Evolutionary conservation across 441 rosid genomes (phyloP).

Genomic region (Jatropha multifida): DNA sequence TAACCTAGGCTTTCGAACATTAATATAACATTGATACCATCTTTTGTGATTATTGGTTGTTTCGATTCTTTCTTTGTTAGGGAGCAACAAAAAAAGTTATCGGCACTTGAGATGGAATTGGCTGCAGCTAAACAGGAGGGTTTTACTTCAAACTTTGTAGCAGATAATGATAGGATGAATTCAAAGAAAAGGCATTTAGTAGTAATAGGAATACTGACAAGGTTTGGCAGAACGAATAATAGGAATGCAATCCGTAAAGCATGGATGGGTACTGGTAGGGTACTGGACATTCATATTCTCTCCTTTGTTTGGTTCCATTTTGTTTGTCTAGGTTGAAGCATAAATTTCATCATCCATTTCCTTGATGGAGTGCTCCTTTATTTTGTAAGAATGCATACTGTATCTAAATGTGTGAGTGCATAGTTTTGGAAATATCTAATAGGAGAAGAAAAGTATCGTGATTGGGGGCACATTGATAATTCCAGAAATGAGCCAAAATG

Average conservation of each 20-base stretch:
- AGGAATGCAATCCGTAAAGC: slow-evolving; percentile 91
- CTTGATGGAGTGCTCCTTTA: not conserved
- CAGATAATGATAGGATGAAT: slow-evolving; percentile 36
- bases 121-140: slow-evolving; percentile 73
- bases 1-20: not conserved
- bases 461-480: not conserved
- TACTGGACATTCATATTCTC: not conserved
- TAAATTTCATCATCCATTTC: not conserved
- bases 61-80: slow-evolving; percentile 36
- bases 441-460: not conserved
- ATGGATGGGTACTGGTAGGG: slow-evolving; percentile 93
- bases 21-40: not conserved
- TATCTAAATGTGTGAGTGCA: not conserved
- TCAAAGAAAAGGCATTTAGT: slow-evolving; percentile 45
- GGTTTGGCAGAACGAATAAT: slow-evolving; percentile 69
- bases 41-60: slow-evolving; percentile 10
- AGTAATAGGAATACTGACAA: slow-evolving; percentile 20
- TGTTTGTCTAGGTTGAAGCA: not conserved
- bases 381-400: not conserved
- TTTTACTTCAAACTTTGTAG: slow-evolving; percentile 44
- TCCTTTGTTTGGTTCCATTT: not conserved
- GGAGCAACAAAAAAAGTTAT: slow-evolving; percentile 80
- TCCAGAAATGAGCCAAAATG: not conserved
- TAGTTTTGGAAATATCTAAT: not conserved
- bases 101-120: slow-evolving; percentile 71